These are phyloP conservation scores for Inosperma sp. DNA, from an alignment of 768 basidiomycete species.

Conservation along the genomic window DNA sequence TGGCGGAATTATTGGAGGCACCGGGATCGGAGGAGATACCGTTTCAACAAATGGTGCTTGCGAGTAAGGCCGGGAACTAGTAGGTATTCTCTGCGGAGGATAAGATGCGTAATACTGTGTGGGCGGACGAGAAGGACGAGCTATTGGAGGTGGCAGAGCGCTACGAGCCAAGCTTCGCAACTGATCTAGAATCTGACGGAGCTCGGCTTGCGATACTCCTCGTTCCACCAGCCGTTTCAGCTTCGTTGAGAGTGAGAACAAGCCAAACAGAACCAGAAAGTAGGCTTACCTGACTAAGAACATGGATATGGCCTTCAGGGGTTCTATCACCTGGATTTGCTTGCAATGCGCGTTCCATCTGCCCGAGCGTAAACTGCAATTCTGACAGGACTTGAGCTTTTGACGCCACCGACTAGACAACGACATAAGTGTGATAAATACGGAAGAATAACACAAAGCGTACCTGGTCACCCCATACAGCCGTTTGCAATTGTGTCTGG, in stretches of 20 bases:
- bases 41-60: constrained; percentile 12
- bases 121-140: constrained; percentile 20
- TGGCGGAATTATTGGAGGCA: constrained; percentile 20
- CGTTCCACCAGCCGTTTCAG: constrained; percentile 69
- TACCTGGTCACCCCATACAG: constrained; percentile 67
- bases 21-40: constrained; percentile 3
- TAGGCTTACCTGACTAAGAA: constrained; percentile 71
- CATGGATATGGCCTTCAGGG: constrained; percentile 66
- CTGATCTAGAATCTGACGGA: constrained; percentile 70
- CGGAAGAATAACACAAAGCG: constrained; percentile 15
- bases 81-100: constrained; percentile 13
- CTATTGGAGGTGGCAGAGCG: constrained; percentile 32
- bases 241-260: constrained; percentile 32
- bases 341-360: constrained; percentile 73
- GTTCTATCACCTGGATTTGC: constrained; percentile 66
- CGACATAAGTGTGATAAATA: constrained; percentile 1
- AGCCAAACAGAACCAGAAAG: not conserved
- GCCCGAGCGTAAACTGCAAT: constrained; percentile 74
- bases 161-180: constrained; percentile 57
- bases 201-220: constrained; percentile 75
- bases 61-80: constrained; percentile 6
- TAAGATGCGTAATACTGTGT: constrained; percentile 13
- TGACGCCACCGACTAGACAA: constrained; percentile 20
- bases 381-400: constrained; percentile 80
- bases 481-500: constrained; percentile 80